Evolutionary conservation across 139 green algal genomes (phyloP).

Genomic region (Chlamydomonas sp.): DNA sequence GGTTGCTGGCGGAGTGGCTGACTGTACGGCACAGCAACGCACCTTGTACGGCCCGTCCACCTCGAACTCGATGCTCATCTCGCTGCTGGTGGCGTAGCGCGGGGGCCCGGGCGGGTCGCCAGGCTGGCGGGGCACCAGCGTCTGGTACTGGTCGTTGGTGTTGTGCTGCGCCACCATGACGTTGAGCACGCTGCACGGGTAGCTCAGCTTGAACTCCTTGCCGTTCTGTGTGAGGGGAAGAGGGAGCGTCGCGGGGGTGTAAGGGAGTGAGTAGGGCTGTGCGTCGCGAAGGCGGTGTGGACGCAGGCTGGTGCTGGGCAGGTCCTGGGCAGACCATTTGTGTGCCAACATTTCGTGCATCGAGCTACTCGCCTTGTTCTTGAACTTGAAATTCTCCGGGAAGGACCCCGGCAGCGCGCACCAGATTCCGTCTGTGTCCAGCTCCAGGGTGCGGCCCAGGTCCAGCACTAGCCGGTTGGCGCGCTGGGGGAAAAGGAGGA

Average conservation of each 20-base stretch:
- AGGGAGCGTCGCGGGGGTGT: neutral
- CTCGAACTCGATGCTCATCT: conserved; percentile 99
- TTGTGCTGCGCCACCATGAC: conserved; percentile 93
- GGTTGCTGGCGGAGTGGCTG: neutral
- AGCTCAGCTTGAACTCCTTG: conserved; percentile 81
- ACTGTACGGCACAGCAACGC: neutral
- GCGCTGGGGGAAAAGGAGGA: conserved; percentile 54
- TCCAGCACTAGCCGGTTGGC: conserved; percentile 79
- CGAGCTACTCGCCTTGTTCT: too few relatives aligned
- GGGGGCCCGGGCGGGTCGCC: conserved; percentile 7
- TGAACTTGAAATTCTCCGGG: too few relatives aligned
- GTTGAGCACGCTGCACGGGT: conserved; percentile 99
- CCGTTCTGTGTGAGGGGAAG: conserved; percentile 33
- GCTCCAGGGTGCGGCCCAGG: conserved; percentile 92
- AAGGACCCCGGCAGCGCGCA: conserved; percentile 92
- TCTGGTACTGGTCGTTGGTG: conserved; percentile 97
- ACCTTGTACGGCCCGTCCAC: conserved; percentile 94
- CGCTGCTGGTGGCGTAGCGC: conserved; percentile 77
- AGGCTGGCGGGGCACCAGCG: conserved; percentile 18
- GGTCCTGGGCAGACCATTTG: too few relatives aligned
- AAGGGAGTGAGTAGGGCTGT: neutral
- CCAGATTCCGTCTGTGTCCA: conserved; percentile 99
- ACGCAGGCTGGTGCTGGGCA: neutral
- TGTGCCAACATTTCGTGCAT: too few relatives aligned
- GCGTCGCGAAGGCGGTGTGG: neutral